Evolutionary conservation across 305 asterid genomes (phyloP).

Genomic region (Fraxinus dipetala): DNA sequence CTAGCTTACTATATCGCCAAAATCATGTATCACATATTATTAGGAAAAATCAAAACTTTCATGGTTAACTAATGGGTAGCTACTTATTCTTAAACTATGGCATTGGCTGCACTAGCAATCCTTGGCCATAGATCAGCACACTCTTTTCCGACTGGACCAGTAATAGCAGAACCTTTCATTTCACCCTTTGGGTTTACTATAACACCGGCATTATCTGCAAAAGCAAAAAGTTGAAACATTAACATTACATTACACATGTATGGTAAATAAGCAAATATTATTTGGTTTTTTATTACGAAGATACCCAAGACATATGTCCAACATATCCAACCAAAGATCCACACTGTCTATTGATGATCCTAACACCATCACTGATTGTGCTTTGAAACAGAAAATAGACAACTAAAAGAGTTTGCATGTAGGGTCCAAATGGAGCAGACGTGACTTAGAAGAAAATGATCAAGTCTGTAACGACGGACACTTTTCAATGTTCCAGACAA

Average conservation of each 20-base stretch:
- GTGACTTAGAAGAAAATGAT: slow-evolving; percentile 28
- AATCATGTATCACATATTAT: neutral
- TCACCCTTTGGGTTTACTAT: slow-evolving; percentile 58
- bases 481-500: slow-evolving; percentile 47
- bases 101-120: slow-evolving; percentile 53
- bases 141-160: slow-evolving; percentile 53
- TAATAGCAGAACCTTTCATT: slow-evolving; percentile 54
- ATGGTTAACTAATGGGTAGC: neutral
- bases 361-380: neutral
- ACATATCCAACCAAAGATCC: neutral
- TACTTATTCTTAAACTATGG: slow-evolving; percentile 31
- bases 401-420: slow-evolving; percentile 21
- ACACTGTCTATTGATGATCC: neutral
- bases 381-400: neutral
- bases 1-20: neutral
- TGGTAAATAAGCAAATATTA: neutral
- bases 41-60: neutral
- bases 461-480: slow-evolving; percentile 59
- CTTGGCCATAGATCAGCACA: slow-evolving; percentile 53
- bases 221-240: neutral
- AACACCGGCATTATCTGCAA: slow-evolving; percentile 54
- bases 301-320: neutral
- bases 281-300: neutral
- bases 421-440: slow-evolving; percentile 58
- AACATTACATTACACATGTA: neutral